Conservation (phyloP, 306 rosid species). For the Cicer arietinum region DNA sequence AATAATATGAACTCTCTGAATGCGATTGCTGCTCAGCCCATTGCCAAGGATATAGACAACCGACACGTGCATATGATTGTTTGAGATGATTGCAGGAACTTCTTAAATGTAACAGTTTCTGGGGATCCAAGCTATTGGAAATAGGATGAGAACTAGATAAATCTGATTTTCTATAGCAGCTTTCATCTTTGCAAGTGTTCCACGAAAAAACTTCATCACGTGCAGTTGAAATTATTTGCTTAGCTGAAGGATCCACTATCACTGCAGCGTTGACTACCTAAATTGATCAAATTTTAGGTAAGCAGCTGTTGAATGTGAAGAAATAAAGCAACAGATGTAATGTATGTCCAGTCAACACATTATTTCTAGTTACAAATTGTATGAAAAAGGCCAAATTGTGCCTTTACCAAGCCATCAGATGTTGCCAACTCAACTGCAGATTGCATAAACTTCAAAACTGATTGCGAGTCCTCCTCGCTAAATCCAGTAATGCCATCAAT, state of each 20-base stretch:
- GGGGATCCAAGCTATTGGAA: constrained; percentile 43
- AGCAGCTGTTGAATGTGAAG: constrained; percentile 20
- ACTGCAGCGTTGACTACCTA: constrained; percentile 90
- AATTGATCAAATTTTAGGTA: constrained; percentile 34
- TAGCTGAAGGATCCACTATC: constrained; percentile 84
- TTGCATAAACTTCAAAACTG: constrained; percentile 69
- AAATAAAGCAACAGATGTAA: constrained; percentile 26
- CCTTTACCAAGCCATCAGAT: constrained; percentile 61
- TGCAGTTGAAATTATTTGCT: constrained; percentile 71
- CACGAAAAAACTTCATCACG: constrained; percentile 63
- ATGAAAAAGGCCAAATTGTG: constrained; percentile 22
- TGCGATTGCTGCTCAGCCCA: constrained; percentile 67
- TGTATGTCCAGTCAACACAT: neutral
- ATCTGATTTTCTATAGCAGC: constrained; percentile 47
- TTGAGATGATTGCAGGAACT: constrained; percentile 40
- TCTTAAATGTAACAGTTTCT: constrained; percentile 39
- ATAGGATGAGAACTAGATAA: constrained; percentile 30
- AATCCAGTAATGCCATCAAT: constrained; percentile 92
- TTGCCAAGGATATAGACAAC: constrained; percentile 74
- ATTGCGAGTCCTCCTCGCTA: constrained; percentile 60
- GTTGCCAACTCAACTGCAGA: constrained; percentile 74
- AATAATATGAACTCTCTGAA: constrained; percentile 48
- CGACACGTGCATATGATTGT: constrained; percentile 46
- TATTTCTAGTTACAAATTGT: constrained; percentile 28
- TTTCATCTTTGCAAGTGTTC: constrained; percentile 48